Conservation (phyloP, 768 basidiomycete species). For the Kwoniella mangroviensis region DNA sequence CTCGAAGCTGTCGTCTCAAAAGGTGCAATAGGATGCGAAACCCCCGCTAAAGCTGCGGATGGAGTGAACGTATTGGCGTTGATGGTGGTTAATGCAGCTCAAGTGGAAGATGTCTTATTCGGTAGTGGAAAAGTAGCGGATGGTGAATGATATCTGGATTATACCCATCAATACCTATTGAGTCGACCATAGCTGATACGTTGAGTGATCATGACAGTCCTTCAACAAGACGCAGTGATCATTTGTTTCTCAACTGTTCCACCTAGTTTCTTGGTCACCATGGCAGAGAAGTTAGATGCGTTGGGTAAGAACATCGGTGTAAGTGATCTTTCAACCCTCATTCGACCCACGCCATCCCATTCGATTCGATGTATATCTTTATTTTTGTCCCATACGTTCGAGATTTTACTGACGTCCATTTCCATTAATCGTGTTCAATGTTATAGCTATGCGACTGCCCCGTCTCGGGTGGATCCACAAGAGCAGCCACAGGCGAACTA, state of each 20-base stretch:
- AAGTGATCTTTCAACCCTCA: slow-evolving; percentile 28
- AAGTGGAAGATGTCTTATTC: slow-evolving; percentile 49
- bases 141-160: background rate
- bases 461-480: slow-evolving; percentile 49
- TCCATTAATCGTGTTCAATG: too few species aligned
- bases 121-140: slow-evolving; percentile 35
- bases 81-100: slow-evolving; percentile 51
- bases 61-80: slow-evolving; percentile 47
- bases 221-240: slow-evolving; percentile 40
- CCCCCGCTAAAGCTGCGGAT: slow-evolving; percentile 37
- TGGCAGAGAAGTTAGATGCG: slow-evolving; percentile 42
- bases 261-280: slow-evolving; percentile 33
- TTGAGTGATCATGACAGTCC: slow-evolving; percentile 12
- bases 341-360: slow-evolving; percentile 9
- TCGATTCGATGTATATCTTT: too few species aligned
- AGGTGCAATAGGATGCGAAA: slow-evolving; percentile 29
- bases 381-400: too few species aligned
- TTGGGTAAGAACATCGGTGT: slow-evolving; percentile 47
- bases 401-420: too few species aligned
- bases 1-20: slow-evolving; percentile 44
- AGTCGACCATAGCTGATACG: background rate
- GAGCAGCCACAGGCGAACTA: slow-evolving; percentile 46
- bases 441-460: slow-evolving; percentile 46
- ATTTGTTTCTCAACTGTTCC: slow-evolving; percentile 54
- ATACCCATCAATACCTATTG: background rate